Base-by-base conservation (phyloP, 805 yeast species). In the Vanderwaltozyma tropicalis region DNA sequence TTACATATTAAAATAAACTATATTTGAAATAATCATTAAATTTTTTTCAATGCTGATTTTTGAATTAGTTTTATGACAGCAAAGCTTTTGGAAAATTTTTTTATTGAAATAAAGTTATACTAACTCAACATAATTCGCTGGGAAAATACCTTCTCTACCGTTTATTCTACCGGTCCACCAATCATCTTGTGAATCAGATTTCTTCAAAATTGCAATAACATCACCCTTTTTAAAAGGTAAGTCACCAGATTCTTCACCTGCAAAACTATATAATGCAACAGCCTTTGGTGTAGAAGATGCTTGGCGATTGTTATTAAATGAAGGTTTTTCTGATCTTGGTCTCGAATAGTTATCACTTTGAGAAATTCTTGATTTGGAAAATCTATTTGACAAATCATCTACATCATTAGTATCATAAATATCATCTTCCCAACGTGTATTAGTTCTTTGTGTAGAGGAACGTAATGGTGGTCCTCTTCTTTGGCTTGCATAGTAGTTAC, bases 131-230 rank as follows among this genome's bases (percentile, higher is more conserved):
- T 89, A 89, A 59, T 89, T 89, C 3, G 98, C 98, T n/a, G 98
- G 98, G 72, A 89, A 89, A 18, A 92, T 89, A 37, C 98, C 98
- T 53, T 85, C 86, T 43, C 64, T 65, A 11, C 94, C 92, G 47
- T 82, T 82, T 40, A 77, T 68, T 59, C 83, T 77, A 28, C 98
- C 98, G 0, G 96, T 87, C 98, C 98, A 89, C 98, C 98, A 89
- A 59, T 92, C 97, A 58, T 89, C 95, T 33, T 77, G 74, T 15
- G 95, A 80, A 10, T 83, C 89, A 9, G 92, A 78, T 61, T 83
- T 85, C 60, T 87, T 85, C 39, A 84, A 65, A 47, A 92, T 82
- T 31, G 86, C 80, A 50, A 89, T 83, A 17, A 85, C 83, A 59
- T 92, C 98, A 37, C 98, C 98, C 66, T 92, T 89, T 50, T 77